Evolutionary conservation across 2,329 filamentous ascomycete genomes (phyloP).

Genomic region (Apiospora saccharicola): DNA sequence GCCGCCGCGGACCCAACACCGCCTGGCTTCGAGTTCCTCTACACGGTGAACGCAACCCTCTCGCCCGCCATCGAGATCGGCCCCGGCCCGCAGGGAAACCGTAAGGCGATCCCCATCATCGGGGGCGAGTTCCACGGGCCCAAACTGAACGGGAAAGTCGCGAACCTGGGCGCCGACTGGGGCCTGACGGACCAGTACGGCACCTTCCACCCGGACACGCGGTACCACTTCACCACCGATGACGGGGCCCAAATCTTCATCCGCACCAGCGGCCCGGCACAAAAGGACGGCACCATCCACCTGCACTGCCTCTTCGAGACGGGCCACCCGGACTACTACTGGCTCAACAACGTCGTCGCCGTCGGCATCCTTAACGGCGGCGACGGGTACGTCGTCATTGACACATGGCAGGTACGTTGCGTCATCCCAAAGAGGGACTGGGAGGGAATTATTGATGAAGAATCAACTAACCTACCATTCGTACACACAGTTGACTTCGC

Average conservation of each 20-base stretch:
- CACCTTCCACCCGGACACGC: conserved; percentile 41
- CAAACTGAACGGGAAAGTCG: conserved; percentile 35
- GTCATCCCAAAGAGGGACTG: too few species aligned
- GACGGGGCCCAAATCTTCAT: conserved; percentile 43
- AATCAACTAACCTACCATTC: too few species aligned
- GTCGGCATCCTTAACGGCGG: conserved; percentile 37
- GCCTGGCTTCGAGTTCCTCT: conserved; percentile 38
- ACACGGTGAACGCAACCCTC: conserved; percentile 40
- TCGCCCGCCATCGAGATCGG: conserved; percentile 35
- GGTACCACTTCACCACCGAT: conserved; percentile 41
- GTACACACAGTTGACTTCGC: conserved; percentile 3
- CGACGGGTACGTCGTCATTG: conserved; percentile 35
- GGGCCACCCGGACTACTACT: conserved; percentile 38
- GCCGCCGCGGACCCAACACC: conserved; percentile 24
- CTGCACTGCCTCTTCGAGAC: conserved; percentile 39
- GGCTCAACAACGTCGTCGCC: conserved; percentile 42
- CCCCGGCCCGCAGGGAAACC: conserved; percentile 34
- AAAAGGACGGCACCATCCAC: conserved; percentile 36
- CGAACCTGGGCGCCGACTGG: conserved; percentile 42
- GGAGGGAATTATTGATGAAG: too few species aligned
- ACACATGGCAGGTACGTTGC: conserved; percentile 41
- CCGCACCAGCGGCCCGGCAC: conserved; percentile 39
- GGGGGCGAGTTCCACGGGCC: conserved; percentile 40
- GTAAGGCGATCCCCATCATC: conserved; percentile 38
- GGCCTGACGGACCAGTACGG: conserved; percentile 36